Base-by-base conservation (phyloP, 495 filamentous ascomycete genomes). In the Hypoxylon trugodes region DNA sequence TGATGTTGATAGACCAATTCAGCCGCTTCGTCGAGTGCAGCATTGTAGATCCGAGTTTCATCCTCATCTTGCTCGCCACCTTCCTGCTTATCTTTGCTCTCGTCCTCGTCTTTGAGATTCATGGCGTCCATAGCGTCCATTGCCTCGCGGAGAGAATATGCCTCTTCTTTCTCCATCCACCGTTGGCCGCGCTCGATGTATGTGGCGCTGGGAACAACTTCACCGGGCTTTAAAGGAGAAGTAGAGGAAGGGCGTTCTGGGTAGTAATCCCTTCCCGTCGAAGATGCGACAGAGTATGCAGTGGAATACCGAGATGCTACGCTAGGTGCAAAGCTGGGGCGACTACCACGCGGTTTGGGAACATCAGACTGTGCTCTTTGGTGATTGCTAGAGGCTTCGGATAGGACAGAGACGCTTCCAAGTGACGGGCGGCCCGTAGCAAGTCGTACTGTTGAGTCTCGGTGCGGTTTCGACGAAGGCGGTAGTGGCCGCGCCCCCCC, bases 121-220 rank as follows among this genome's bases (percentile, higher is more conserved):
- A 90, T 46, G 18, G 67, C 52, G 68, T 90, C 87, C 85, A 95
- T 87, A 65, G 90, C 88, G 57, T 93, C 86, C 76, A 97, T 83
- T 10, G 92, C 93, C 71, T 89, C 84, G 5, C 91, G 85, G 38
- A 96, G 70, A 5, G 89, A 88, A 19, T 85, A 79, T 1, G 90
- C 90, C 71, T 97, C 92, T 70, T 94, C 89, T 69, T 89, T 90
- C 73, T 97, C 93, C 80, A 93, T 89, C 82, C 90, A 91, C 51
- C 93, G 81, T 67, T 89, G 86, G 10, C 87, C 88, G 50, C 84
- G 88, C 77, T 96, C 92, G 15, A 87, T 87, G 75, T 96, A 97
- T 2, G 82, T 82, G 16, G 84, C 81, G 35, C 76, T 85, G 8
- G 86, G 83, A 3, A 84, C 80, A 8, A 85, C 74, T 25, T 82